Base-by-base conservation (phyloP, 257 asterid genomes). In the Cruciata laevipes region DNA sequence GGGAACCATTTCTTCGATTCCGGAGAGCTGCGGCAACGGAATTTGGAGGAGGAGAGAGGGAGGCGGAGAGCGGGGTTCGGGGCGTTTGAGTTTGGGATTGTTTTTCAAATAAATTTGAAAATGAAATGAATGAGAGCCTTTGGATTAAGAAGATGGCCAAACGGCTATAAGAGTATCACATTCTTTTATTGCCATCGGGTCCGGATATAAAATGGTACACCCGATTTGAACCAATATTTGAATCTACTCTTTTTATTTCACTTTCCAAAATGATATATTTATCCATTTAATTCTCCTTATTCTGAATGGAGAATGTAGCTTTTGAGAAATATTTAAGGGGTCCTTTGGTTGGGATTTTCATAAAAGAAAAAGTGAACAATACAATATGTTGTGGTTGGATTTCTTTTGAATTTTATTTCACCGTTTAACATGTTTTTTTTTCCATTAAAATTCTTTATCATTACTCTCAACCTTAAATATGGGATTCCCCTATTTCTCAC, bases 31-130 rank as follows among this genome's bases (percentile, higher is more conserved):
- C 51, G 18, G 66, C 53, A 27, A 35, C 69, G 66, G 71, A 68
- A 33, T 33, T n/a, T 55, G 44, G 67, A 64, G 42, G 42, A 37
- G 42, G 42, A 9, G 42, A 35, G 40, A 35, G 42, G 65, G 61
- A 63, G 70, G 31, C 23, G 5, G 51, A 32, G 74, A 61, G 66
- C 16, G 49, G 49, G 49, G 5, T 42, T 42, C 3, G 51, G 51
- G 17, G 51, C 18, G 51, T 27, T 33, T 33, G 38, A 62, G 24
- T 30, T 60, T 66, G 17, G 11, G 58, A 71, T 49, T 61, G 21
- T 71, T 67, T 71, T 57, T 65, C 71, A 63, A 71, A 35, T 21
- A 24, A 65, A 60, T 76, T 71, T 61, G 69, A 60, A 60, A 11
- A 24, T 6, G 70, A 42, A 52, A 44, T 10, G 76, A 53, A 47